Evolutionary conservation across 139 green algal genomes (phyloP).

Genomic region (Chloropicon primus): DNA sequence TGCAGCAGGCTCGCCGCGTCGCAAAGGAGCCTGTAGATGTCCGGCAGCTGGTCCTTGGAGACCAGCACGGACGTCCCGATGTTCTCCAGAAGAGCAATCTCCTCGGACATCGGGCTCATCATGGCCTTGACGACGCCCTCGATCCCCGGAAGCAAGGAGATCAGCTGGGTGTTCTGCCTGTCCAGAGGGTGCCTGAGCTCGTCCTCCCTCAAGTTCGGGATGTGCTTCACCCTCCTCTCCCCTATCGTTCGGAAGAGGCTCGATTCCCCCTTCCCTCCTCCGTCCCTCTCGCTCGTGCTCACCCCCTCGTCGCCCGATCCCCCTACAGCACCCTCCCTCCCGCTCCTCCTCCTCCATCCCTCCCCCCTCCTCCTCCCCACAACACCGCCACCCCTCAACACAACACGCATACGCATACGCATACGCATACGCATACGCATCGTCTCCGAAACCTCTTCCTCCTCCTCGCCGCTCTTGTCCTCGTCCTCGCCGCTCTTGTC

Average conservation of each 20-base stretch:
- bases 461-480: too few relatives aligned
- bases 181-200: slow-evolving; percentile 79
- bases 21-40: slow-evolving; percentile 50
- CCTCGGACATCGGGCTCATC: slow-evolving; percentile 21
- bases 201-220: slow-evolving; percentile 5
- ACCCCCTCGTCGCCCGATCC: too few relatives aligned
- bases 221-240: neutral
- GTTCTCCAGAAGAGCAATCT: slow-evolving; percentile 88
- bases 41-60: slow-evolving; percentile 69
- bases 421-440: too few relatives aligned
- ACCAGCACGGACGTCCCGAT: slow-evolving; percentile 65
- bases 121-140: slow-evolving; percentile 58
- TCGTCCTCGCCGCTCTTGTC: too few relatives aligned
- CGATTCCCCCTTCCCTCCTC: neutral
- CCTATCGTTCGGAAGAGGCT: neutral
- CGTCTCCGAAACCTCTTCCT: too few relatives aligned
- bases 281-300: too few relatives aligned
- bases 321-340: too few relatives aligned
- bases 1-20: slow-evolving; percentile 39
- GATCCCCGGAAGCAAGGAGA: slow-evolving; percentile 67
- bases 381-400: too few relatives aligned
- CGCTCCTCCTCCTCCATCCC: too few relatives aligned
- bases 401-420: too few relatives aligned
- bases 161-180: slow-evolving; percentile 80
- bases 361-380: too few relatives aligned